Evolutionary conservation across 495 filamentous ascomycete genomes (phyloP).

Genomic region (Hypoxylon intermedium): DNA sequence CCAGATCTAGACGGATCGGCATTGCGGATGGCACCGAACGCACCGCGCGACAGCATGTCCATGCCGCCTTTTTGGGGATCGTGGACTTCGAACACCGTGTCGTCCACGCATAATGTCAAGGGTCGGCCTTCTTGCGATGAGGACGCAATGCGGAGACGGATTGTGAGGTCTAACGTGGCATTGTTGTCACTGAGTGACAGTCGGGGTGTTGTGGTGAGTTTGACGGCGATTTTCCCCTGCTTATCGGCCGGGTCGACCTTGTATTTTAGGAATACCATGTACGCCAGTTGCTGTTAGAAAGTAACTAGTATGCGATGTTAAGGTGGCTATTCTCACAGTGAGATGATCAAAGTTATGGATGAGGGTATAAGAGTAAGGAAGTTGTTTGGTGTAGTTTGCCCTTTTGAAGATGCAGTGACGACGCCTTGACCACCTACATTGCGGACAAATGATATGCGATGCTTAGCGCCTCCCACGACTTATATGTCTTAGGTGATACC

Average conservation of each 20-base stretch:
- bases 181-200: conserved; percentile 1
- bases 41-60: background rate
- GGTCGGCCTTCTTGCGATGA: background rate
- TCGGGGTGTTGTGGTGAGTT: background rate
- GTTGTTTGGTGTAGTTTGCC: background rate
- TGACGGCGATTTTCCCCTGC: background rate
- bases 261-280: background rate
- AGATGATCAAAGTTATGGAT: background rate
- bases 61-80: background rate
- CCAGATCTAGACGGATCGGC: background rate
- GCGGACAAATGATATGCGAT: background rate
- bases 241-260: background rate
- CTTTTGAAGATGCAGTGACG: too few relatives aligned
- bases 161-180: background rate
- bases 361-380: background rate
- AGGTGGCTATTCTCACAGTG: background rate
- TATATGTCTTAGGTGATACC: background rate
- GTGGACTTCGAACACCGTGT: background rate
- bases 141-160: background rate
- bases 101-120: background rate
- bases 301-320: background rate
- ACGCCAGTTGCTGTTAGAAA: background rate
- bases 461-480: background rate
- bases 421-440: too few relatives aligned
- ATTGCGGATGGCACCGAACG: background rate